phyloP scores from a whole-genome alignment of 129 eudicot species.

The Helianthus tuberosus region DNA sequence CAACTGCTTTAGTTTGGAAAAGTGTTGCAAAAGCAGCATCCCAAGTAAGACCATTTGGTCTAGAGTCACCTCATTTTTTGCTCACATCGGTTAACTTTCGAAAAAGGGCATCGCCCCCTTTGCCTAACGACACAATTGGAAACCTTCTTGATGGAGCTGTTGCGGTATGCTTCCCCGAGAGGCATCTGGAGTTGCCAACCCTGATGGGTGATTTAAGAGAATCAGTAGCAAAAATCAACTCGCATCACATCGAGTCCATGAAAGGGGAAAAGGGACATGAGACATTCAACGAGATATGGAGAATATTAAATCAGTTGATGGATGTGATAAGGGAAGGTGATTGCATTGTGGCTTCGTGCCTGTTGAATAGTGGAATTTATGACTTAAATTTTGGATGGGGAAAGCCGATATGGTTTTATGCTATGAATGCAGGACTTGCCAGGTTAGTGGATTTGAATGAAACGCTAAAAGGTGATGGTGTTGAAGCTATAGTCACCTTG shows the following conservation, averaged over 20 bases:
- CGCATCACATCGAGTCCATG: background rate
- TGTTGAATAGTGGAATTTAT: slow-evolving; percentile 13
- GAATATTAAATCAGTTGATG: background rate
- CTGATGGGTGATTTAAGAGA: slow-evolving; percentile 15
- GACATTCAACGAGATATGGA: background rate
- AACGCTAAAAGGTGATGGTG: slow-evolving; percentile 8
- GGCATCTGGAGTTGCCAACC: background rate
- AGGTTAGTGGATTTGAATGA: slow-evolving; percentile 6
- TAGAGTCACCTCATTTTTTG: background rate
- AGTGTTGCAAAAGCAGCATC: slow-evolving; percentile 17
- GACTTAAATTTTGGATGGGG: slow-evolving; percentile 32
- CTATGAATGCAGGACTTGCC: background rate
- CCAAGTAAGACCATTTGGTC: slow-evolving; percentile 2
- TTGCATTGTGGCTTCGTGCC: background rate
- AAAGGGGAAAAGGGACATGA: slow-evolving; percentile 18
- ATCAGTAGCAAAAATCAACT: slow-evolving; percentile 2
- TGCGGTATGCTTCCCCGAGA: background rate
- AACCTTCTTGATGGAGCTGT: background rate
- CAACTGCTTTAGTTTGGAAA: slow-evolving; percentile 4
- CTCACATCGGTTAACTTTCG: background rate
- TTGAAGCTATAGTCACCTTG: slow-evolving; percentile 21
- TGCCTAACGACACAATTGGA: background rate
- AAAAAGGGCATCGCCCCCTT: background rate
- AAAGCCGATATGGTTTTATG: slow-evolving; percentile 33
- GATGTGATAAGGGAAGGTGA: slow-evolving; percentile 3